Percentiles rank a stretch among this genome's conserved stretches.
phyloP scores from a whole-genome alignment of 371 early-diverging fungal species.

The Actinomucor elegans region DNA sequence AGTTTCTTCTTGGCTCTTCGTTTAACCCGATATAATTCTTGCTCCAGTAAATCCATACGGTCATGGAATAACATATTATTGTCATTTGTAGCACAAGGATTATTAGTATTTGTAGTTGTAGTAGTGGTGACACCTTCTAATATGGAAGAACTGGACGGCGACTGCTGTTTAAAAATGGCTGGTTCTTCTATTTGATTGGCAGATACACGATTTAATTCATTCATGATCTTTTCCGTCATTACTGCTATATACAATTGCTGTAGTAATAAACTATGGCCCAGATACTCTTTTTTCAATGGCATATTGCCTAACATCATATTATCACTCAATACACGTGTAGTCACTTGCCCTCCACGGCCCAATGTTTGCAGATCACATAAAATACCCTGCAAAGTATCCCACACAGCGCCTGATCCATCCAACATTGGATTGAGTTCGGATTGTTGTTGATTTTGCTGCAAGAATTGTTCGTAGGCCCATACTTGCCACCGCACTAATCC shows the following conservation, averaged over 20 bases:
- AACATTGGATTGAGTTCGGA: neutral
- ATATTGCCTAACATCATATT: slow-evolving; percentile 48
- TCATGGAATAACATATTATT: slow-evolving; percentile 43
- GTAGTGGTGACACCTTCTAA: neutral
- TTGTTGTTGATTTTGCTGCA: slow-evolving; percentile 7
- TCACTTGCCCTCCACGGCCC: slow-evolving; percentile 1
- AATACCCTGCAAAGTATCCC: slow-evolving; percentile 47
- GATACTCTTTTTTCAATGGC: slow-evolving; percentile 36
- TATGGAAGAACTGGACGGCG: neutral
- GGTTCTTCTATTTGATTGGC: neutral
- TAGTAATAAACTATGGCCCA: slow-evolving; percentile 23
- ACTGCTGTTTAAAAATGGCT: neutral
- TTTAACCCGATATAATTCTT: slow-evolving; percentile 36
- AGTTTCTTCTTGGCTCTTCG: slow-evolving; percentile 28
- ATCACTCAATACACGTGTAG: slow-evolving; percentile 32
- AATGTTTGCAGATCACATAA: slow-evolving; percentile 39
- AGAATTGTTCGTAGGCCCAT: slow-evolving; percentile 39
- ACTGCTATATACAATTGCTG: slow-evolving; percentile 37
- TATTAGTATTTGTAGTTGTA: neutral
- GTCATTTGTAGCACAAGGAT: slow-evolving; percentile 11
- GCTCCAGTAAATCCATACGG: slow-evolving; percentile 46
- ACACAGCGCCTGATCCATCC: slow-evolving; percentile 26
- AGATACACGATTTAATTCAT: slow-evolving; percentile 14
- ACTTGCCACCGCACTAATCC: slow-evolving; percentile 44
- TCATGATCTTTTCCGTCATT: slow-evolving; percentile 40